A percentile compares a stretch with the other conserved stretches of the same genome.
phyloP scores from a whole-genome alignment of 75 land plant species.

The Pseudotsuga menziesii region DNA sequence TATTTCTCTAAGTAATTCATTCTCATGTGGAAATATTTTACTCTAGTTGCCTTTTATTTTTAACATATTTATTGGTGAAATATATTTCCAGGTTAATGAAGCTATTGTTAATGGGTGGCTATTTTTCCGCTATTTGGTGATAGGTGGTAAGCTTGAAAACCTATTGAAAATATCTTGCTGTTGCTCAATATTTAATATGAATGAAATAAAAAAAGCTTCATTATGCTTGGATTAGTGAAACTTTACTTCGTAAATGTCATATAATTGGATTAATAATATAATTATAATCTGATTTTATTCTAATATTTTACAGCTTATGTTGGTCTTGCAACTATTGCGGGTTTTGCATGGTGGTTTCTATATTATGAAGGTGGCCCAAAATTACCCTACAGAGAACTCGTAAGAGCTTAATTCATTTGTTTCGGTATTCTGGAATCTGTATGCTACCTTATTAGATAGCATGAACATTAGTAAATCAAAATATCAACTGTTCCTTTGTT shows the following conservation, averaged over 20 bases:
- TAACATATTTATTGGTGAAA: background rate
- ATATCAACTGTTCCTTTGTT: no score
- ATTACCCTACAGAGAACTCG: conserved; percentile 82
- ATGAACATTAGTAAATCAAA: no score
- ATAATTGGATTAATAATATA: background rate
- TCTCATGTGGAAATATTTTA: no score
- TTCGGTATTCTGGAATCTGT: background rate
- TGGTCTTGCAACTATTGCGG: conserved; percentile 93
- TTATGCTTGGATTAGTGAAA: background rate
- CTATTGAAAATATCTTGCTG: background rate
- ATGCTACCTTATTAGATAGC: background rate
- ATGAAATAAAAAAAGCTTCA: background rate
- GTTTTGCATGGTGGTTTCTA: conserved; percentile 98
- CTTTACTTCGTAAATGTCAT: background rate
- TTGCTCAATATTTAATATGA: background rate
- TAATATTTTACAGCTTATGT: conserved; percentile 75
- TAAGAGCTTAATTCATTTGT: conserved; percentile 22
- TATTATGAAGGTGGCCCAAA: conserved; percentile 82
- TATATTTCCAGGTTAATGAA: conserved; percentile 71
- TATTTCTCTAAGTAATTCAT: no score
- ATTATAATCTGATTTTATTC: background rate
- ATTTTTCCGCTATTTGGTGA: conserved; percentile 94
- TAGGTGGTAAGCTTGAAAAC: conserved; percentile 67
- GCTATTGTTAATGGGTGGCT: conserved; percentile 98
- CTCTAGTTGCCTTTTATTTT: background rate